Evolutionary conservation across 75 land plant genomes (phyloP).

Genomic region (Cunninghamia lanceolata): DNA sequence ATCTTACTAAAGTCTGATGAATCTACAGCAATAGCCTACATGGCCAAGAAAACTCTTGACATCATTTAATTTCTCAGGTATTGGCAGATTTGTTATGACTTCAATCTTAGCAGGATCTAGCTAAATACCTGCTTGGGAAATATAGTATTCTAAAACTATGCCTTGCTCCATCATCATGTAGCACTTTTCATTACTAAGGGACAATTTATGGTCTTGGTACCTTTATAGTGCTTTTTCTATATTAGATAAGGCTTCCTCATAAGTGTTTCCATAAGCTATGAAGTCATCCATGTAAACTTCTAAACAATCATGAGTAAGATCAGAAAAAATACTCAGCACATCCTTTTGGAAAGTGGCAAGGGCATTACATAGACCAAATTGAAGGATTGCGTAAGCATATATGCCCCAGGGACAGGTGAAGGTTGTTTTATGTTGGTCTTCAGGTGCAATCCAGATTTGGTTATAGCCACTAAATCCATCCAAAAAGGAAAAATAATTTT

Average conservation of each 20-base stretch:
- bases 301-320: not conserved
- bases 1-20: not conserved
- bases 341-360: not conserved
- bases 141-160: not conserved
- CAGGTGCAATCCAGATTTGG: no score
- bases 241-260: not conserved
- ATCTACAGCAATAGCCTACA: not conserved
- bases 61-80: not conserved
- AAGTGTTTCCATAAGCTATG: not conserved
- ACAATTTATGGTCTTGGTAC: not conserved
- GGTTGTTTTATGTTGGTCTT: not conserved
- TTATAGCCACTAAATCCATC: no score
- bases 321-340: not conserved
- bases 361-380: not conserved
- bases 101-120: slow-evolving; percentile 10
- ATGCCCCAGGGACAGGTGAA: not conserved
- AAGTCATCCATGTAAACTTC: slow-evolving; percentile 16
- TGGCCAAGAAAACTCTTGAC: slow-evolving; percentile 9
- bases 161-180: not conserved
- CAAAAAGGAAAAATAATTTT: no score
- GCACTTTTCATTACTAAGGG: slow-evolving; percentile 15
- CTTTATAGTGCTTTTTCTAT: not conserved
- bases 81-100: not conserved
- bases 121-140: not conserved
- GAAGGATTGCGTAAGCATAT: not conserved